Base-by-base conservation (phyloP, 139 green algal species). In the Chlorella sp. region DNA sequence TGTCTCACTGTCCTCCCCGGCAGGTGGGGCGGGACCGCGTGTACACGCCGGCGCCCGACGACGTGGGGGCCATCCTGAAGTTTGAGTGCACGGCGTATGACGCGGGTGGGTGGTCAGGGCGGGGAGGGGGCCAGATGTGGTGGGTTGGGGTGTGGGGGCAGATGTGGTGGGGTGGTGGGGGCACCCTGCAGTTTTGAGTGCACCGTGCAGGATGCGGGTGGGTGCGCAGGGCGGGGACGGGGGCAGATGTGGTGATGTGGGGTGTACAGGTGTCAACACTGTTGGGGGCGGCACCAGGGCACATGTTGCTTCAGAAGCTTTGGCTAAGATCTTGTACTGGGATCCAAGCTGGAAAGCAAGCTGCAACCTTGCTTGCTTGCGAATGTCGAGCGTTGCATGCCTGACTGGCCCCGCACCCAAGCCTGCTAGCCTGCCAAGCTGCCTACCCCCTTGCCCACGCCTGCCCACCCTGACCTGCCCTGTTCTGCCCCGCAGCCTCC, bases 61-160 rank as follows among this genome's bases (percentile, higher is more conserved):
- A 99, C 77, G 95, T 99, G 21, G 97, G 97, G 30, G 95, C 96
- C 86, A 87, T 97, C 57, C 94, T 99, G 48, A 98, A 98, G 91
- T 97, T 96, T 90, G 97, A 99, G 91, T 94, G 94, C 83, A 93
- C 86, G 12, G 83, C 82, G 9, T 89, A 91, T 39, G 88, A 93
- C 37, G 89, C 69, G 0, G 79, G 84, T 88, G 30, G n/a, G 18
- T 80, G 32, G 1, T 26, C 30, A 99, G 89, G 93, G 94, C 80
- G 92, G 78, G 19, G 80, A 66, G 24, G 22, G 22, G 5, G 11
- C 2, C 68, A 34, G 22, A 1, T 73, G 87, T 24, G 86, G 91
- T 42, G 64, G 21, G 64, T 26, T 76, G 68, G 64, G 21, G 64
- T n/a, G n/a, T n/a, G n/a, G 11, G 11, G 64, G 64, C 64, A 71